A percentile compares a stretch with the other conserved stretches of the same genome.
Evolutionary conservation across 495 filamentous ascomycete genomes (phyloP).

Genomic region (Tuber borchii): DNA sequence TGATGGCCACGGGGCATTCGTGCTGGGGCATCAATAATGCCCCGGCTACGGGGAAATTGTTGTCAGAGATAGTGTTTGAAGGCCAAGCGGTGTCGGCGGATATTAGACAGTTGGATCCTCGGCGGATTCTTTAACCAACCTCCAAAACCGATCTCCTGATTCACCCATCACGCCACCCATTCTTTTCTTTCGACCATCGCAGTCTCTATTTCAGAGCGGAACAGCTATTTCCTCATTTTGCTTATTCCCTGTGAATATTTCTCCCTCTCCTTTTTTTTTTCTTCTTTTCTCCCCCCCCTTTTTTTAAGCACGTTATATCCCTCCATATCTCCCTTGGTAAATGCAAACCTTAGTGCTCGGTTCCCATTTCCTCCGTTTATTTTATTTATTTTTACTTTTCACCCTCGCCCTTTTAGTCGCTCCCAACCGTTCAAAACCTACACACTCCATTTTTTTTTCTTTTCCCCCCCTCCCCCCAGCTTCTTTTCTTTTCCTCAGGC

Average conservation of each 20-base stretch:
- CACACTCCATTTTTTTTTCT: neutral
- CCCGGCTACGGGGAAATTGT: constrained; percentile 79
- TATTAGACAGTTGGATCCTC: constrained; percentile 64
- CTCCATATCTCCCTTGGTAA: neutral
- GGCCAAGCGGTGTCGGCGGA: constrained; percentile 70
- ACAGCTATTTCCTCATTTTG: neutral
- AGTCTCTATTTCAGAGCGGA: neutral
- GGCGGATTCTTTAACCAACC: constrained; percentile 46
- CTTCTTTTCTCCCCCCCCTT: neutral
- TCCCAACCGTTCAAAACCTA: neutral
- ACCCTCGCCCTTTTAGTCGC: neutral
- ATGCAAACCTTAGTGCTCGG: neutral
- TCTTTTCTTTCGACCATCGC: neutral
- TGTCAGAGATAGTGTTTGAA: constrained; percentile 80
- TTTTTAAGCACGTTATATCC: neutral
- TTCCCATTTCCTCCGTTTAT: neutral
- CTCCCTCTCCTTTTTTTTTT: neutral
- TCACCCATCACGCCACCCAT: neutral
- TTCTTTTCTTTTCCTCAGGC: neutral
- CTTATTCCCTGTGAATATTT: neutral
- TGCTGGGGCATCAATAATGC: constrained; percentile 99
- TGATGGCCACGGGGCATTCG: constrained; percentile 84
- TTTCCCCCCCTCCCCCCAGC: neutral
- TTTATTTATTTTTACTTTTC: neutral
- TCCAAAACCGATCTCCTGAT: neutral